Base-by-base conservation (phyloP, 192 early-diverging fungal species). In the Coemansia sp. region DNA sequence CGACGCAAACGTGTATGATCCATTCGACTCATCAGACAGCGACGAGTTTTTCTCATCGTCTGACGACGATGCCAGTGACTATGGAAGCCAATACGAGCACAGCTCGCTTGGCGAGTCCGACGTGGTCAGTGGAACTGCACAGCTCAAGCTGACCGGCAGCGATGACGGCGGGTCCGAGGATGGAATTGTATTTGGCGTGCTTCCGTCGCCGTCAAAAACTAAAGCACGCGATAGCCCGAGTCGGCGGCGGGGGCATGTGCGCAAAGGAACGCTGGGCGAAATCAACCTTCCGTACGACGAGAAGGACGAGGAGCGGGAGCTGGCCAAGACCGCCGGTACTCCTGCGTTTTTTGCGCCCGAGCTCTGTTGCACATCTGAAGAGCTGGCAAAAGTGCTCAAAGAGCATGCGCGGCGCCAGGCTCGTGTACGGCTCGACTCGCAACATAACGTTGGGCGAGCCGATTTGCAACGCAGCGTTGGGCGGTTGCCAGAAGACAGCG, bases 331-430 rank as follows among this genome's bases (percentile, higher is more conserved):
- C 2, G 95, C 93, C 4, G 97, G 97, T 1, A 92, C 89, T 17
- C 97, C 97, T 2, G 95, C 97, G 2, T 98, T 98, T 69, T 98
- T 98, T 86, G 97, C 97, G 29, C 97, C 97, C 17, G 97, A 98
- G 75, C 82, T 97, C 17, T 98, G 96, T 77, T 90, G 89, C 66
- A 84, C 75, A 3, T 55, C 64, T n/a, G 78, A 71, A 38, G 71
- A 76, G 64, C 67, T 84, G 64, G 65, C 75, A 38, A 65, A 57
- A 23, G 69, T 80, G 5, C 63, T 80, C 41, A 62, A 59, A 7
- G 69, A 69, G 24, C 67, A 79, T 52, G 23, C 61, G 11, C 51
- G 56, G 66, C 37, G 55, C 41, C 51, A 47, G 39, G 23, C 35
- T 9, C 51, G 24, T 7, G 15, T n/a, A 39, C 24, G 32, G n/a